Evolutionary conservation across 2,329 filamentous ascomycete genomes (phyloP), one percentile per base, ranked within the genome.

Genomic region (Aaosphaeria arxii): DNA sequence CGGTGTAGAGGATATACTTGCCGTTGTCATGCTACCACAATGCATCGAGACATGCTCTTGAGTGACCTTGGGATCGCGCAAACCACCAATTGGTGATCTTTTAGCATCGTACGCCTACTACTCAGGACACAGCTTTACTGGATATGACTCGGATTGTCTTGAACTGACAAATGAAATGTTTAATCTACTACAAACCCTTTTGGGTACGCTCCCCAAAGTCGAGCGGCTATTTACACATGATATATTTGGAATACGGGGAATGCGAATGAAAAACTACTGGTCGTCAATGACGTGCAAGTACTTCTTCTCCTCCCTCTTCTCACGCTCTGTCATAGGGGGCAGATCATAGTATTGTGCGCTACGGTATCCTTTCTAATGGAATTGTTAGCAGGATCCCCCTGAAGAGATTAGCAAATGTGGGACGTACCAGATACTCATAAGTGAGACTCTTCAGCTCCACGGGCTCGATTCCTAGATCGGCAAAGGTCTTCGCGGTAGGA

Each of bases 281-380:
- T 71, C 65, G 39, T 71, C 69, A 44, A 71, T 58, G 50, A 99
- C 91, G 72, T 99, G 94, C 71, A 97, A 77, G 72, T 95, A 99
- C 80, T 96, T 94, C 82, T 86, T 94, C 75, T 97, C 91, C 73
- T 97, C 91, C 63, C 83, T 81, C 81, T 86, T 94, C 80, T 99
- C 94, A 73, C 87, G 88, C 77, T 96, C 92, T 32, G 92, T 96
- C 64, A 92, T 86, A 43, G 94, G 92, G 44, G 94, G 94, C 58
- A 97, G 80, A 69, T 99, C 92, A 73, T 95, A 96, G 82, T 86
- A 94, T 63, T 85, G 83, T 49, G 87, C 83, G 74, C 88, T 92
- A 69, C 94, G 87, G 80, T 89, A 96, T 71, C 85, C 87, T 88
- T 95, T 88, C 89, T 92, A 61, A 57, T 58, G 32, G 40, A 48